Evolutionary conservation across 768 basidiomycete genomes (phyloP), one percentile per base, ranked within the genome.

Genomic region (Gelatoporia subvermispora): DNA sequence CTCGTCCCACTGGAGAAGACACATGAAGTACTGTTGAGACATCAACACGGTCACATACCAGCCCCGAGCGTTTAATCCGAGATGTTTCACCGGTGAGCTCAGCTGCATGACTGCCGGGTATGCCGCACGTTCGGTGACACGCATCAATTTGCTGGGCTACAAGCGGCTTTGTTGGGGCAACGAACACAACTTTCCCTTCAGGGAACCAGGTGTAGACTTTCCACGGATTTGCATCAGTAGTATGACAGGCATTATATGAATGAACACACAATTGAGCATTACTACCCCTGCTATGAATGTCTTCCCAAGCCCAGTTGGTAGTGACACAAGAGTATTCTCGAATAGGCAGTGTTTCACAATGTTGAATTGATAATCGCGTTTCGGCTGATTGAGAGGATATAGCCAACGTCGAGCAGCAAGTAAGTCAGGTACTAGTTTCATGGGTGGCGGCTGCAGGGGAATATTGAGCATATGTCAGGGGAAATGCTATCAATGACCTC

Each of bases 231-330:
- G n/a, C 57, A 41, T 53, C 24, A 35, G 47, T 38, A 18, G 35
- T 7, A 21, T 34, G 23, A 49, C 22, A 20, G 16, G 28, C 13
- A 31, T 13, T 31, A 5, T 31, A 31, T 31, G 5, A 13, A 13
- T 31, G 28, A 36, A 60, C 77, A 59, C 58, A 92, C 92, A 95
- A 60, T 94, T 95, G 23, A 94, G 69, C 95, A 99, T 97, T 18
- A 99, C 79, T 2, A 91, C 92, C 1, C 95, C 93, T 3, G 96
- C 96, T 51, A 99, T 88, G 60, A 99, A 98, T 0, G 96, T 99
- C 70, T 99, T 99, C 15, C 96, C 96, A 11, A 98, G 71, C 39
- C 96, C 96, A 0, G 96, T 99, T 2, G 96, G 96, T 13, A 99
- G 70, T 0, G 93, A 88, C 23, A 97, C 93, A 8, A 99, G 78